phyloP scores from a whole-genome alignment of 805 yeast genomes.

The Spathaspora passalidarum region DNA sequence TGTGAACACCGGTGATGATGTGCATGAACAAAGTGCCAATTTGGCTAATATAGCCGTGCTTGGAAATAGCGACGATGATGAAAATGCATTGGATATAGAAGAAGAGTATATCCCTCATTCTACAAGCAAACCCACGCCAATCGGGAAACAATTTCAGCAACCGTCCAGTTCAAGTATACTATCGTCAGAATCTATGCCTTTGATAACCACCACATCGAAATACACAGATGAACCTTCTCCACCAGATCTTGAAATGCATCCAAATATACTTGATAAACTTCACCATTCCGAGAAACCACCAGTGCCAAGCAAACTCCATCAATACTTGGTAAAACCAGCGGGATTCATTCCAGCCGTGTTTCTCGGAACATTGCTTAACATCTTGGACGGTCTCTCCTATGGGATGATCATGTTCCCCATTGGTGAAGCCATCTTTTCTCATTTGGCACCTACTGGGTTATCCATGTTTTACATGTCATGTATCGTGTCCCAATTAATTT shows the following conservation, averaged over 20 bases:
- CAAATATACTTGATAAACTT: neutral
- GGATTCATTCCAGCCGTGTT: slow-evolving; percentile 74
- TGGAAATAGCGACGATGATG: slow-evolving; percentile 25
- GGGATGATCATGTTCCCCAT: slow-evolving; percentile 98
- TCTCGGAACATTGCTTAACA: slow-evolving; percentile 78
- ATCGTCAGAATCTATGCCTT: neutral
- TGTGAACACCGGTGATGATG: slow-evolving; percentile 45
- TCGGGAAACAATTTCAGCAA: neutral
- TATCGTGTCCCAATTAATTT: slow-evolving; percentile 83
- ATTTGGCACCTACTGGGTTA: slow-evolving; percentile 82
- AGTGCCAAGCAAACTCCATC: slow-evolving; percentile 13
- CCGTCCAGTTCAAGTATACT: neutral
- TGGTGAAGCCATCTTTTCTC: slow-evolving; percentile 71
- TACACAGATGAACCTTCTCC: neutral
- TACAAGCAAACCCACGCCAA: slow-evolving; percentile 8
- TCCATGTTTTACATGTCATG: slow-evolving; percentile 94
- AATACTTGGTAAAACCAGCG: slow-evolving; percentile 34
- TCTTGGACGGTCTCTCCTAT: slow-evolving; percentile 89
- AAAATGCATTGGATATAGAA: slow-evolving; percentile 6
- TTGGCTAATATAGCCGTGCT: slow-evolving; percentile 57
- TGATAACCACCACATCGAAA: neutral
- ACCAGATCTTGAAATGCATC: neutral
- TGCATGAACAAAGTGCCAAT: slow-evolving; percentile 57
- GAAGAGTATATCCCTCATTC: slow-evolving; percentile 5
- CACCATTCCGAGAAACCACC: slow-evolving; percentile 2